Percentiles rank a stretch among this genome's conserved stretches.
Conservation (phyloP, 1,284 basidiomycete genomes). For the Neolentinus lepideus region DNA sequence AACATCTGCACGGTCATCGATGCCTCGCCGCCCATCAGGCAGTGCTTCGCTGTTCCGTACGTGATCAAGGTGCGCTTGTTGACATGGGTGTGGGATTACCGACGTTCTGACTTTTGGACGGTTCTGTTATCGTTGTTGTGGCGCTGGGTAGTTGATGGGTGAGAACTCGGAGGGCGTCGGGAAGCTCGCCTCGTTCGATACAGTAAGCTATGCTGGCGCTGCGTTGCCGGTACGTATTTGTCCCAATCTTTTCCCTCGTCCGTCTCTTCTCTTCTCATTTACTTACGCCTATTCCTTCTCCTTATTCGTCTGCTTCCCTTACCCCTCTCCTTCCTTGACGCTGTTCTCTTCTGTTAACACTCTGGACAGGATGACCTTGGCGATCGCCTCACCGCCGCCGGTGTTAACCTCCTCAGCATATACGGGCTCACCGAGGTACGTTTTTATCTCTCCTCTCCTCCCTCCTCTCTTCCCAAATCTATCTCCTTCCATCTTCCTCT, state of each 20-base stretch:
- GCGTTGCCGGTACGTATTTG: constrained; percentile 25
- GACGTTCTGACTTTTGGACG: no score
- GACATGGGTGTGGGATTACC: no score
- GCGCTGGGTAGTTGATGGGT: constrained; percentile 39
- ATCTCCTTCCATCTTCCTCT: no score
- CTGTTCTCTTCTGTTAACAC: no score
- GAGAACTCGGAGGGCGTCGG: constrained; percentile 40
- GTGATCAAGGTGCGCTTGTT: constrained; percentile 24
- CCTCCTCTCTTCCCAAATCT: background rate
- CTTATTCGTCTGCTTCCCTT: no score
- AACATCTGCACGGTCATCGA: constrained; percentile 34
- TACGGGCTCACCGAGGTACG: constrained; percentile 39
- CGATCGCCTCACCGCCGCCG: constrained; percentile 40
- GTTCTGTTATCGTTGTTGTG: no score
- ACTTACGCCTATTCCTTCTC: no score
- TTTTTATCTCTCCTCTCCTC: background rate
- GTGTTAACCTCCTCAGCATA: constrained; percentile 46
- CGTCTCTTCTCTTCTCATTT: constrained; percentile 6
- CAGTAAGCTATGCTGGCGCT: constrained; percentile 42
- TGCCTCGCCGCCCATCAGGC: constrained; percentile 10
- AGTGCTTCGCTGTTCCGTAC: constrained; percentile 25
- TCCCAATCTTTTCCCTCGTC: no score
- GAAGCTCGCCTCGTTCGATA: constrained; percentile 38
- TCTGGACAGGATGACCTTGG: constrained; percentile 40
- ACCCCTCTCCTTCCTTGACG: no score